A percentile compares a stretch with the other conserved stretches of the same genome.
phyloP scores from a whole-genome alignment of 768 basidiomycete species.

The Termitomyces sp. region DNA sequence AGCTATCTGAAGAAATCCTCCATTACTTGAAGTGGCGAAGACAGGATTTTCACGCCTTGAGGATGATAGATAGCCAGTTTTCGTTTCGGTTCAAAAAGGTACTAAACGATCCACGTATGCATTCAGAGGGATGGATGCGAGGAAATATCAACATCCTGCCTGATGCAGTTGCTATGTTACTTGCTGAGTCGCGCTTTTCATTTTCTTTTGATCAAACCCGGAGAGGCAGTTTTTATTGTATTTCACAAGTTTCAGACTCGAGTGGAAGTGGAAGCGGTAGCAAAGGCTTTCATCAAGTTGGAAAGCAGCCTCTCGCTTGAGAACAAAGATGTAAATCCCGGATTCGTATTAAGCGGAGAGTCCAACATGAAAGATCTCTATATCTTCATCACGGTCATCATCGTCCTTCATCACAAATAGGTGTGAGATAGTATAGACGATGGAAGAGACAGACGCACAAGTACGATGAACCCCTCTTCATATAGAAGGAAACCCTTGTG shows the following conservation, averaged over 20 bases:
- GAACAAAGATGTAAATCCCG: neutral
- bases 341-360: neutral
- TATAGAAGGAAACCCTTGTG: conserved; percentile 32
- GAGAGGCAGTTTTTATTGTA: neutral
- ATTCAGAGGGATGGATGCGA: neutral
- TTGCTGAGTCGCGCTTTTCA: neutral
- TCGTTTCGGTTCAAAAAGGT: conserved; percentile 75
- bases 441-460: conserved; percentile 16
- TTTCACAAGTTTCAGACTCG: neutral
- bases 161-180: neutral
- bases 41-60: conserved; percentile 53
- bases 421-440: neutral
- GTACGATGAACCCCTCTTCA: conserved; percentile 33
- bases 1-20: conserved; percentile 45
- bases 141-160: neutral
- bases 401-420: neutral
- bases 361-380: conserved; percentile 8
- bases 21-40: conserved; percentile 48
- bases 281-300: neutral
- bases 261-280: conserved; percentile 1
- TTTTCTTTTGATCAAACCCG: neutral
- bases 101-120: neutral
- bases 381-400: neutral
- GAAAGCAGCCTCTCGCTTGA: neutral
- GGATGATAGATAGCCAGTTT: conserved; percentile 57